Percentiles rank a stretch among this genome's conserved stretches.
Evolutionary conservation across 805 yeast genomes (phyloP).

Genomic region (Nakazawaea peltata): DNA sequence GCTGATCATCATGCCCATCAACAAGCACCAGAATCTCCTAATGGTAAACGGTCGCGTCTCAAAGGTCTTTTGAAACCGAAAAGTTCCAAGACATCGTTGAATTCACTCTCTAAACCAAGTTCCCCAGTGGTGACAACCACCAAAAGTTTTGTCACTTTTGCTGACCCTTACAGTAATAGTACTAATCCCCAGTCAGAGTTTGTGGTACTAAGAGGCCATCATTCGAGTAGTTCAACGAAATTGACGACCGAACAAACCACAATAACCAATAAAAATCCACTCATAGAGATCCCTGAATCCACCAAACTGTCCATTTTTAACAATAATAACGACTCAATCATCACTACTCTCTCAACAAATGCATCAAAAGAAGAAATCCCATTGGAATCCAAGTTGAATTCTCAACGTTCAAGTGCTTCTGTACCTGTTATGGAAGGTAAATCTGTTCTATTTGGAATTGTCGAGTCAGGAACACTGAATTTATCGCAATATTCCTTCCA

Average conservation of each 20-base stretch:
- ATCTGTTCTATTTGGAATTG: no score
- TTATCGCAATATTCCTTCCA: not conserved
- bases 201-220: slow-evolving; percentile 7
- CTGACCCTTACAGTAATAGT: slow-evolving; percentile 2
- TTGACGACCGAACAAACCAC: no score
- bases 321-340: not conserved
- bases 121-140: slow-evolving; percentile 6
- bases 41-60: slow-evolving; percentile 2
- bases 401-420: no score
- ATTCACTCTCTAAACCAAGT: not conserved
- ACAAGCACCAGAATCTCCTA: not conserved
- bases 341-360: not conserved
- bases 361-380: no score
- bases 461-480: no score
- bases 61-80: slow-evolving; percentile 8
- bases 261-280: no score
- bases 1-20: not conserved
- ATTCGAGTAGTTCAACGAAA: not conserved
- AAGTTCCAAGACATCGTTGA: slow-evolving; percentile 6
- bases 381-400: no score
- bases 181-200: slow-evolving; percentile 6
- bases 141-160: slow-evolving; percentile 9
- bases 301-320: not conserved
- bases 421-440: no score
- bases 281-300: no score